A percentile compares a stretch with the other conserved stretches of the same genome.
phyloP scores from a whole-genome alignment of 108 stramenopile genomes.

The Cylindrotheca fusiformis region DNA sequence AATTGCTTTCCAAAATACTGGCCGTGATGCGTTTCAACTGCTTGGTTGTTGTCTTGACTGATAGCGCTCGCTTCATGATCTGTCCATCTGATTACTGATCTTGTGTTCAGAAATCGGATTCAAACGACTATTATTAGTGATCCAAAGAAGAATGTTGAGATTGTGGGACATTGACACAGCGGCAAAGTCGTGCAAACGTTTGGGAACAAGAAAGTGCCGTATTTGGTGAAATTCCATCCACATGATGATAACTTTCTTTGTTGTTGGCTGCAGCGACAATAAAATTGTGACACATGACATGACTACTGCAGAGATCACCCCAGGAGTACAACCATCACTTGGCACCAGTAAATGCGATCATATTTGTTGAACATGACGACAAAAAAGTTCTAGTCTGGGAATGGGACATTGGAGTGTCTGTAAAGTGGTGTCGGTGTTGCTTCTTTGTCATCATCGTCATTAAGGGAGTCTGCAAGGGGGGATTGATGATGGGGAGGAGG shows the following conservation, averaged over 20 bases:
- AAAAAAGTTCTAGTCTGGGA: slow-evolving; percentile 96
- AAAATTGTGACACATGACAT: slow-evolving; percentile 91
- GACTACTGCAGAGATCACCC: slow-evolving; percentile 88
- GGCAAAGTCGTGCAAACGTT: slow-evolving; percentile 88
- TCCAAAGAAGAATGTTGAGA: no score
- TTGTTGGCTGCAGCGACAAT: slow-evolving; percentile 96
- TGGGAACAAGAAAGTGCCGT: slow-evolving; percentile 93
- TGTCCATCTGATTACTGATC: no score
- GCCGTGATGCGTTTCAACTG: no score
- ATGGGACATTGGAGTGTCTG: slow-evolving; percentile 98
- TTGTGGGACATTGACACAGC: slow-evolving; percentile 97
- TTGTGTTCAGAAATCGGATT: no score
- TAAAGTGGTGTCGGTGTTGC: no score
- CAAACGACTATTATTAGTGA: no score
- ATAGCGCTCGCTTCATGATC: no score
- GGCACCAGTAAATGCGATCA: slow-evolving; percentile 94
- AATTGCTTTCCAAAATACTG: no score
- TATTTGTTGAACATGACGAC: slow-evolving; percentile 98
- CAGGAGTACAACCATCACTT: slow-evolving; percentile 99
- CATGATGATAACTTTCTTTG: slow-evolving; percentile 93
- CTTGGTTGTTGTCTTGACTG: no score
- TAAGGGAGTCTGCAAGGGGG: no score
- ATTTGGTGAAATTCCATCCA: slow-evolving; percentile 93
- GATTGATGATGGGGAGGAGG: no score
- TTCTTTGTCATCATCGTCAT: no score